Base-by-base conservation (phyloP, 108 stramenopile genomes). In the Bacterosira constricta region DNA sequence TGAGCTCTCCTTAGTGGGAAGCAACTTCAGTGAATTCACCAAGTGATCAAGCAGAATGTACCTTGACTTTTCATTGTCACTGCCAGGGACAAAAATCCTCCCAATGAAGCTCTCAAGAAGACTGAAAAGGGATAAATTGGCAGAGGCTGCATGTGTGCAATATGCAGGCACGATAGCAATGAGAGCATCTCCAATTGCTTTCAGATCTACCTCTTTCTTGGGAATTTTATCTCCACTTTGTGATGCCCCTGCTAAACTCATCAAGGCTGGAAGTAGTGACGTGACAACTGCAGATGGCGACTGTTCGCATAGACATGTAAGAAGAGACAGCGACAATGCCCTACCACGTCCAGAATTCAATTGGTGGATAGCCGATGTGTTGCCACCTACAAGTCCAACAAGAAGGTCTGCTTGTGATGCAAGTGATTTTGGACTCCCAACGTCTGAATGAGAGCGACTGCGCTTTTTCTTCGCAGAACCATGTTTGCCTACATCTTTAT, bases 181-280 rank as follows among this genome's bases (percentile, higher is more conserved):
- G 34, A 86, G 25, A 23, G 83, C 85, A 52, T 82, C 80, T 3
- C 70, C 71, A 12, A 81, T 32, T 26, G 66, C 66, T 54, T 34
- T 65, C 53, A 54, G 27, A 49, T 65, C 55, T 11, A 55, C 63
- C 8, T 57, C 37, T 50, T 73, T 59, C 20, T 42, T 47, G 20
- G 70, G 6, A 13, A 32, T 44, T 11, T 32, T 29, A 17, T 13
- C 47, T 59, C 8, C 75, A 38, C 67, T 45, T 15, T 56, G 30
- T 11, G 85, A 71, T 49, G 77, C 55, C 32, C 67, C 72, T 39
- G 67, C 66, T 44, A 86, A 65, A 34, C 71, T 68, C 17, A 59
- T 55, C 2, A 91, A 50, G 21, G 85, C 85, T n/a, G 85, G 87
- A 55, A 92, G 71, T 4, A 92, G 62, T 42, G 82, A 83, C 17